Base-by-base conservation (phyloP, 2,329 filamentous ascomycete species). In the Alternaria viburni region DNA sequence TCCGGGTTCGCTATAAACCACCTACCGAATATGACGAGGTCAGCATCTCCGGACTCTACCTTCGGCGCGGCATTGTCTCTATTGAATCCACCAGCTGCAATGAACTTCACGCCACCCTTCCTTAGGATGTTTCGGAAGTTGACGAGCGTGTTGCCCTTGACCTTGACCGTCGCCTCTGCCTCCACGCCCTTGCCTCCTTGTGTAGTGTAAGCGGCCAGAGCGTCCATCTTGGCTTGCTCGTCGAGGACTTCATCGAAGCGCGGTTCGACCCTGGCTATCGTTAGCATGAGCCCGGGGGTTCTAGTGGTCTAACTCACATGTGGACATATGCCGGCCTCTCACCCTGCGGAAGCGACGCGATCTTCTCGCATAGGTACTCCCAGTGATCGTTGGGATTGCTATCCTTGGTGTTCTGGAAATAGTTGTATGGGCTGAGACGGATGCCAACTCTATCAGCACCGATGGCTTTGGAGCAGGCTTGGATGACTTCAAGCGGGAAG, bases 401-500 rank as follows among this genome's bases (percentile, higher is more conserved):
- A 67, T 84, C 82, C 56, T 79, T 78, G 67, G 74, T 85, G 45
- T 74, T 71, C 54, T 78, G 76, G 66, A 79, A 79, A 67, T 79
- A 79, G 62, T 79, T 79, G 66, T 69, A 79, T 5, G 77, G 77
- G 21, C 69, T 72, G 23, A 78, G 69, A 25, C 77, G 70, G 19
- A 80, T 77, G 13, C 74, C 77, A 7, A 77, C 72, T 13, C 73
- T 70, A 19, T 77, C 74, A 47, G 69, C 69, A 8, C 78, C 77
- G 49, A 80, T 76, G 3, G 78, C 74, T 43, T 74, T 75, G 8
- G 70, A 69, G 41, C 73, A 73, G 57, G 74, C 76, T 49, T 74
- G 59, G 49, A 79, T 85, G n/a, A 89, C 79, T 67, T 88, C 86
- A 3, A 89, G 73, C 1, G 82, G 83, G 68, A 91, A 90, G 5